These are phyloP conservation scores for Miscanthus sacchariflorus DNA, from an alignment of 202 grass and related monocot genomes.

Conservation along the genomic window DNA sequence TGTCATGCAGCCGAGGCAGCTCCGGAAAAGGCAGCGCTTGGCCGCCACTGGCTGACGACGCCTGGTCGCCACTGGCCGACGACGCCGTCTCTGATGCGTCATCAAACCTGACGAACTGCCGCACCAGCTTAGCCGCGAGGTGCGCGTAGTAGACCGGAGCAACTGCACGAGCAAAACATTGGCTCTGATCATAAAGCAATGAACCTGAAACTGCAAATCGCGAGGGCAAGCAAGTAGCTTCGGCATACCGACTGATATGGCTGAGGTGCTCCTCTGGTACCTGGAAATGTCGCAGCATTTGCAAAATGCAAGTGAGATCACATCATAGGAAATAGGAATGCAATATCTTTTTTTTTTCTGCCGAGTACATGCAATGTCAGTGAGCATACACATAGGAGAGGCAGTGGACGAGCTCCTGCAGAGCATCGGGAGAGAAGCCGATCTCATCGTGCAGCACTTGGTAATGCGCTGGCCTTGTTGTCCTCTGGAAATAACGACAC, in stretches of 20 bases:
- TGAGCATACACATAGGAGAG: slow-evolving; percentile 2
- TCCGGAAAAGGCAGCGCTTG: not conserved
- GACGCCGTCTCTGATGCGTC: slow-evolving; percentile 52
- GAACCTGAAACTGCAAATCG: no score
- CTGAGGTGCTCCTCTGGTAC: not conserved
- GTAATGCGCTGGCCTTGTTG: not conserved
- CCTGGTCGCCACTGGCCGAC: not conserved
- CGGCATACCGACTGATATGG: not conserved
- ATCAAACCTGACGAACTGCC: slow-evolving; percentile 63
- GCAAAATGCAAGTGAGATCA: not conserved
- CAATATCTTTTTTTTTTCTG: no score
- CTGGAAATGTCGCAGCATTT: not conserved
- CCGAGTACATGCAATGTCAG: not conserved
- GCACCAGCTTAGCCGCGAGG: slow-evolving; percentile 52
- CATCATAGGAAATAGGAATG: not conserved
- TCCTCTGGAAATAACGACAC: not conserved
- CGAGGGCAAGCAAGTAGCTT: not conserved
- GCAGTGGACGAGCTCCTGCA: not conserved
- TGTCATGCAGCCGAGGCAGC: slow-evolving; percentile 41
- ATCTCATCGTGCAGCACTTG: not conserved
- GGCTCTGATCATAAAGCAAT: not conserved
- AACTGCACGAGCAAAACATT: slow-evolving; percentile 44
- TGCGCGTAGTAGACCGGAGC: slow-evolving; percentile 69
- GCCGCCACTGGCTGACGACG: slow-evolving; percentile 27
- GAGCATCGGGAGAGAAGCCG: not conserved